Evolutionary conservation across 495 filamentous ascomycete genomes (phyloP).

Genomic region (Penicillium samsonianum): DNA sequence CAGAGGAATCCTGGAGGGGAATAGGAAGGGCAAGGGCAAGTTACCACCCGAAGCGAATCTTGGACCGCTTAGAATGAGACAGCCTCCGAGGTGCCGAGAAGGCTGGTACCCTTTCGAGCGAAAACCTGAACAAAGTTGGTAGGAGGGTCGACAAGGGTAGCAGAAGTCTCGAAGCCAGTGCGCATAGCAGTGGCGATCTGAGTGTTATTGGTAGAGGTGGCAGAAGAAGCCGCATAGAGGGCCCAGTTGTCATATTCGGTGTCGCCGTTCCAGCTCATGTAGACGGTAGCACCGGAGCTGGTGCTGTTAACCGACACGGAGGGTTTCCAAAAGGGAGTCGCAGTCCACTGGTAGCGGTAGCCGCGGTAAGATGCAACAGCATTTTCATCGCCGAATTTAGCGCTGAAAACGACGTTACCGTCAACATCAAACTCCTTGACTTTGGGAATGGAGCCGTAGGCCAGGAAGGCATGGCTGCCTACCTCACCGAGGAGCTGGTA

Average conservation of each 20-base stretch:
- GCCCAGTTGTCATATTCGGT: slow-evolving; percentile 46
- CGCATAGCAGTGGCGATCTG: slow-evolving; percentile 29
- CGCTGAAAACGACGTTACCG: slow-evolving; percentile 36
- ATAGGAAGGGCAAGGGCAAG: neutral
- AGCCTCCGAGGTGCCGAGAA: slow-evolving; percentile 32
- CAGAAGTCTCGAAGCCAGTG: slow-evolving; percentile 38
- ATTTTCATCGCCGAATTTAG: slow-evolving; percentile 40
- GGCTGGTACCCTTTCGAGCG: slow-evolving; percentile 31
- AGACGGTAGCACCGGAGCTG: slow-evolving; percentile 19
- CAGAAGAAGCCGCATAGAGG: slow-evolving; percentile 28
- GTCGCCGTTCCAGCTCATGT: slow-evolving; percentile 48
- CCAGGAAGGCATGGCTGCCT: slow-evolving; percentile 46
- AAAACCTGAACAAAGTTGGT: slow-evolving; percentile 34
- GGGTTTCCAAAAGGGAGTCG: slow-evolving; percentile 40
- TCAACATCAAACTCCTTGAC: slow-evolving; percentile 49
- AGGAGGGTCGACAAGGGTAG: slow-evolving; percentile 24
- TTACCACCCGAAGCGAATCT: neutral
- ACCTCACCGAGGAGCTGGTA: slow-evolving; percentile 41
- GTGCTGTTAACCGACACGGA: slow-evolving; percentile 27
- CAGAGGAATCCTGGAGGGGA: neutral
- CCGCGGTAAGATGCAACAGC: slow-evolving; percentile 44
- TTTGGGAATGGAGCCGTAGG: slow-evolving; percentile 51
- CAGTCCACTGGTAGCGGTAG: slow-evolving; percentile 44
- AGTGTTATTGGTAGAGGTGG: slow-evolving; percentile 22
- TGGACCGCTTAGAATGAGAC: slow-evolving; percentile 20